These are phyloP conservation scores for Citeromyces matritensis DNA, from an alignment of 805 yeast genomes.

Conservation along the genomic window DNA sequence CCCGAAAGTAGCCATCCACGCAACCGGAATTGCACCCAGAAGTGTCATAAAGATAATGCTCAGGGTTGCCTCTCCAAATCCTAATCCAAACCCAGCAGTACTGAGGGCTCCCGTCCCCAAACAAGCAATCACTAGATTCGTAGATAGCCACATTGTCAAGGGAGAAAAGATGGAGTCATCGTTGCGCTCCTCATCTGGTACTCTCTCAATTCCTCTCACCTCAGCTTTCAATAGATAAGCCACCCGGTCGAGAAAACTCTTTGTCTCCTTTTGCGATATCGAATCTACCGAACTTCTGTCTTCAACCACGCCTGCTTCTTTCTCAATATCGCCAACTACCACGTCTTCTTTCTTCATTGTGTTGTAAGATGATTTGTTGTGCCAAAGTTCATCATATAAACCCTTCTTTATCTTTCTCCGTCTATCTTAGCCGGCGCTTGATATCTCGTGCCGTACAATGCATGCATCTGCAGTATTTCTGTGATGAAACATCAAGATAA, in stretches of 20 bases:
- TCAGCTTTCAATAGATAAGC: conserved; percentile 26
- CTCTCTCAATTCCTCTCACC: conserved; percentile 66
- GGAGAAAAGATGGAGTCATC: conserved; percentile 54
- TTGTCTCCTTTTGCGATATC: too few relatives aligned
- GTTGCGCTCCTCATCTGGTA: conserved; percentile 65
- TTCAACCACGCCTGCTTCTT: too few relatives aligned
- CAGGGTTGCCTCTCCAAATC: conserved; percentile 59
- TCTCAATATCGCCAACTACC: too few relatives aligned
- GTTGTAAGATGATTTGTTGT: too few relatives aligned
- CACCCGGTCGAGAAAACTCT: conserved; percentile 6
- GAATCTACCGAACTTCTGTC: too few relatives aligned
- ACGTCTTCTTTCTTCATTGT: too few relatives aligned
- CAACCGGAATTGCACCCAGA: conserved; percentile 68
- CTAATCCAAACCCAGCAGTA: conserved; percentile 41
- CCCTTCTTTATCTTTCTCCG: too few relatives aligned
- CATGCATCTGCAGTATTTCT: too few relatives aligned
- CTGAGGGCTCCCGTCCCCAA: conserved; percentile 66
- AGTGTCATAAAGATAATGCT: conserved; percentile 58
- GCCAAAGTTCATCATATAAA: too few relatives aligned
- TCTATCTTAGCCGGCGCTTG: too few relatives aligned
- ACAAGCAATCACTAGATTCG: conserved; percentile 78
- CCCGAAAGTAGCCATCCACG: conserved; percentile 72
- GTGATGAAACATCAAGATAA: too few relatives aligned
- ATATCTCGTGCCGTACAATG: too few relatives aligned
- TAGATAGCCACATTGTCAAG: conserved; percentile 84